phyloP scores from a whole-genome alignment of 257 asterid genomes.

The Pogostemon cablin region DNA sequence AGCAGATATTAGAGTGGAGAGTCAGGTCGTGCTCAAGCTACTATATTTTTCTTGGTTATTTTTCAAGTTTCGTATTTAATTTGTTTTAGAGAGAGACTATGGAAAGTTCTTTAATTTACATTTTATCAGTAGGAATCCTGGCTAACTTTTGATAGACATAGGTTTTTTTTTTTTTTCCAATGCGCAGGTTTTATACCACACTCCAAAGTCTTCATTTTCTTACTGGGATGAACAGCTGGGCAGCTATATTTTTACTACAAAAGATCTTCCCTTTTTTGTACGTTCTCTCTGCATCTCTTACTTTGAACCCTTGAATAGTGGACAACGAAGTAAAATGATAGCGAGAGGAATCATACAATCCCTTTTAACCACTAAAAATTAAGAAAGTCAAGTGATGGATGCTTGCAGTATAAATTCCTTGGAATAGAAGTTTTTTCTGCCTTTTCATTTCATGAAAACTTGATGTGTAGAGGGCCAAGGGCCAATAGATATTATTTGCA shows the following conservation, averaged over 20 bases:
- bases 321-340: conserved; percentile 20
- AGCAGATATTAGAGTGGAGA: conserved; percentile 86
- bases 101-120: neutral
- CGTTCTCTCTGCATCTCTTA: conserved; percentile 38
- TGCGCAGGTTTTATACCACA: conserved; percentile 85
- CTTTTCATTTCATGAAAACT: conserved; percentile 26
- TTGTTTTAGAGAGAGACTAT: conserved; percentile 11
- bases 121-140: conserved; percentile 15
- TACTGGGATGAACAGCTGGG: conserved; percentile 70
- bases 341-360: neutral
- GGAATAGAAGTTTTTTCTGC: neutral
- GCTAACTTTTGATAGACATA: conserved; percentile 17
- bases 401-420: conserved; percentile 13
- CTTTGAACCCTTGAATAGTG: conserved; percentile 15
- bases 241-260: conserved; percentile 69
- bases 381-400: conserved; percentile 14
- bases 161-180: conserved; percentile 18
- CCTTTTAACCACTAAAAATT: neutral
- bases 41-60: neutral
- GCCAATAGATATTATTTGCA: neutral
- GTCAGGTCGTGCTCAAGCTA: conserved; percentile 64
- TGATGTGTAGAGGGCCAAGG: conserved; percentile 22
- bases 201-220: conserved; percentile 89
- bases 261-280: conserved; percentile 98
- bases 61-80: neutral